Percentiles rank a stretch among this genome's conserved stretches.
phyloP scores from a whole-genome alignment of 139 green algal genomes.

The Chlamydomonas eustigma region DNA sequence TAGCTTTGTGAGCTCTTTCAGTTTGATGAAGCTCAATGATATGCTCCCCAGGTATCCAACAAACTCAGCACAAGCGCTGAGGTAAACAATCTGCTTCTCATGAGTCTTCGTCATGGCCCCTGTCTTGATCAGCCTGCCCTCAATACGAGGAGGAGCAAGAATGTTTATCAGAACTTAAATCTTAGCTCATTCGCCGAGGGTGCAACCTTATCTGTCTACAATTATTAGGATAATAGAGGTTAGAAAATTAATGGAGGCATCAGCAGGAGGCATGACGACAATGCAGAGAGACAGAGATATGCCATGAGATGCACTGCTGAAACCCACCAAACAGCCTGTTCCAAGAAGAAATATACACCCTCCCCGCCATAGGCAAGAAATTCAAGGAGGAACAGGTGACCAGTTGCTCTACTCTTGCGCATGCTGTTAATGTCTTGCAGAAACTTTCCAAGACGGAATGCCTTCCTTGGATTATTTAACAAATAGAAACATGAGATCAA shows the following conservation, averaged over 20 bases:
- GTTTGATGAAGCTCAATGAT: slow-evolving; percentile 40
- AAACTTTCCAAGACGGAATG: slow-evolving; percentile 79
- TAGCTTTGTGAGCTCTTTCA: neutral
- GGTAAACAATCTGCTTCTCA: slow-evolving; percentile 37
- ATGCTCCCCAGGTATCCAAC: slow-evolving; percentile 72
- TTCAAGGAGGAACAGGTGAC: slow-evolving; percentile 45
- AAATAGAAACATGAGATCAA: no score
- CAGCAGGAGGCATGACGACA: no score
- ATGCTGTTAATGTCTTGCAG: slow-evolving; percentile 66
- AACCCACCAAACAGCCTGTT: slow-evolving; percentile 70
- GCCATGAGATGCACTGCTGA: no score
- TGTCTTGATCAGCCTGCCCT: slow-evolving; percentile 71
- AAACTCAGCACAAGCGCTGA: slow-evolving; percentile 65
- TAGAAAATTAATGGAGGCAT: no score
- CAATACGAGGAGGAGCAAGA: neutral
- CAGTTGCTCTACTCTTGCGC: slow-evolving; percentile 40
- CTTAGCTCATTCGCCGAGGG: neutral
- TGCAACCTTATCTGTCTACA: no score
- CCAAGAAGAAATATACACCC: slow-evolving; percentile 78
- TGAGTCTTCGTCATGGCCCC: slow-evolving; percentile 58
- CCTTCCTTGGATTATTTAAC: slow-evolving; percentile 52
- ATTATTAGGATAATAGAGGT: no score
- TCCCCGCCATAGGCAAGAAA: slow-evolving; percentile 64
- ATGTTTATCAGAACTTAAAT: no score
- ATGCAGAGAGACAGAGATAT: no score